These are phyloP conservation scores for Alternaria tenuissima DNA, from an alignment of 2,329 filamentous ascomycete species.

Conservation along the genomic window DNA sequence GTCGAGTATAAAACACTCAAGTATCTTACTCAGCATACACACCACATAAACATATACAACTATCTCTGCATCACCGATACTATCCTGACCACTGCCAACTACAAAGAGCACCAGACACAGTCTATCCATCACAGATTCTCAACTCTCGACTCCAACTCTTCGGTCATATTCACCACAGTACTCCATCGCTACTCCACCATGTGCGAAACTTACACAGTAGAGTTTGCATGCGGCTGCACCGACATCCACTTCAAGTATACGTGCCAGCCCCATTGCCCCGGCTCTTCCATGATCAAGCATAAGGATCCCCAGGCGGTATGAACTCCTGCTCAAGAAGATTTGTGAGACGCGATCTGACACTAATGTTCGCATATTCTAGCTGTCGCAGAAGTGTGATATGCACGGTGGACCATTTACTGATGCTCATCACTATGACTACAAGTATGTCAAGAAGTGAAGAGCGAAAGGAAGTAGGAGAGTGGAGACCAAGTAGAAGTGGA, in stretches of 20 bases:
- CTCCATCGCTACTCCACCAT: not conserved
- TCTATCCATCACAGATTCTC: too few relatives aligned
- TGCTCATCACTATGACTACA: not conserved
- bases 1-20: too few relatives aligned
- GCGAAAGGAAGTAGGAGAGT: not conserved
- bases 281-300: not conserved
- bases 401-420: not conserved
- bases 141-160: too few relatives aligned
- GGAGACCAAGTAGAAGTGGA: too few relatives aligned
- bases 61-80: too few relatives aligned
- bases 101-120: too few relatives aligned
- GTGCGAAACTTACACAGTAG: slow-evolving; percentile 1
- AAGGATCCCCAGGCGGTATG: not conserved
- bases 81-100: too few relatives aligned
- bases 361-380: not conserved
- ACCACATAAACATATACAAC: too few relatives aligned
- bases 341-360: not conserved
- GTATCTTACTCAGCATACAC: too few relatives aligned
- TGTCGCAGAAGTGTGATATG: not conserved
- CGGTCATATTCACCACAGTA: too few relatives aligned
- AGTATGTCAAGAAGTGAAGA: not conserved
- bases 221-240: slow-evolving; percentile 4
- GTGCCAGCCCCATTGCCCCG: not conserved
- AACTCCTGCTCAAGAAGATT: not conserved
- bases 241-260: not conserved